phyloP scores from a whole-genome alignment of 1,284 basidiomycete genomes.

The Thelephora terrestris region DNA sequence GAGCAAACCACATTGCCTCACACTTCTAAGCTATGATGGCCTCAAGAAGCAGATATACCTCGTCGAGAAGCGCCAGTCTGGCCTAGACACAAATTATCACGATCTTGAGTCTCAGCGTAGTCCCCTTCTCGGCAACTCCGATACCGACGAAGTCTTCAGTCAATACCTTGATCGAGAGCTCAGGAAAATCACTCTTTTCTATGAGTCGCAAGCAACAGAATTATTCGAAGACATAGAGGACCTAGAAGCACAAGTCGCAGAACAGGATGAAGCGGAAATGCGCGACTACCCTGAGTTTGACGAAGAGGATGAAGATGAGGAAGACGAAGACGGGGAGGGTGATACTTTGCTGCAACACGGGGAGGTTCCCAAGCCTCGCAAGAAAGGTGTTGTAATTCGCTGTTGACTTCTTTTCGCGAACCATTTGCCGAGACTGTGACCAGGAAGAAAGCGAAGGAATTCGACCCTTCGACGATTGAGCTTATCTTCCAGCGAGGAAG shows the following conservation, averaged over 20 bases:
- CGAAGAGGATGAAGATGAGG: slow-evolving; percentile 52
- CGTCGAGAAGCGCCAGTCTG: slow-evolving; percentile 63
- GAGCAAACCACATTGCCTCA: slow-evolving; percentile 1
- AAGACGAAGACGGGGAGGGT: slow-evolving; percentile 53
- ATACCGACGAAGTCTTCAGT: slow-evolving; percentile 52
- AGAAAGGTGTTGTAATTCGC: slow-evolving; percentile 10
- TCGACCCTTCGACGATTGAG: slow-evolving; percentile 32
- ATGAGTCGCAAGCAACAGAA: slow-evolving; percentile 68
- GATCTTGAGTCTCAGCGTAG: slow-evolving; percentile 61
- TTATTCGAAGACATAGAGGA: slow-evolving; percentile 52
- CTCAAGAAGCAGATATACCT: slow-evolving; percentile 85
- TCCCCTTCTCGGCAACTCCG: slow-evolving; percentile 35
- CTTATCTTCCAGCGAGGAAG: slow-evolving; percentile 42
- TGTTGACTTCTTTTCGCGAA: slow-evolving; percentile 4
- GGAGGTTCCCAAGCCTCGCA: slow-evolving; percentile 11
- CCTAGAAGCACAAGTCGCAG: slow-evolving; percentile 56
- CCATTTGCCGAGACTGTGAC: slow-evolving; percentile 1
- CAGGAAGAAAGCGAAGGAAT: slow-evolving; percentile 13
- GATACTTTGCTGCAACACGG: slow-evolving; percentile 27
- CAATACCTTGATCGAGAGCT: slow-evolving; percentile 79
- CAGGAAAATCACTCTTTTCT: slow-evolving; percentile 77
- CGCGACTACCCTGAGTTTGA: slow-evolving; percentile 38
- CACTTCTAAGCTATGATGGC: slow-evolving; percentile 56
- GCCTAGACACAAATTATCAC: slow-evolving; percentile 28
- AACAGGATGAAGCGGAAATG: slow-evolving; percentile 49